A percentile compares a stretch with the other conserved stretches of the same genome.
Conservation (phyloP, 2,329 filamentous ascomycete species). For the Graphiopsis chlorocephala region DNA sequence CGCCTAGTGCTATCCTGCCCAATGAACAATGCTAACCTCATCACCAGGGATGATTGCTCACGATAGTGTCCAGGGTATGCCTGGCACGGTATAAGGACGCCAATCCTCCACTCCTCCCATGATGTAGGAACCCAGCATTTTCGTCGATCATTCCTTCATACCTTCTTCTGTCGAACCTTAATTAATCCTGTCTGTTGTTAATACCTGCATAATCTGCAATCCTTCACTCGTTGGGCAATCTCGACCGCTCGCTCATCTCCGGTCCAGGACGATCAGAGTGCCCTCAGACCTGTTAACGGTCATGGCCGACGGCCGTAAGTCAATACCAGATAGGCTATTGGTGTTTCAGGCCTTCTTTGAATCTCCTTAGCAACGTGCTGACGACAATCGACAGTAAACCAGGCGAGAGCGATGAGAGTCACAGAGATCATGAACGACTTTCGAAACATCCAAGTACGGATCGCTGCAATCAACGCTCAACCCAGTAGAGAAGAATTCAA, state of each 20-base stretch:
- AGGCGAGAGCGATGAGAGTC: constrained; percentile 61
- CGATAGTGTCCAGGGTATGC: constrained; percentile 1
- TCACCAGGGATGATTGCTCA: neutral
- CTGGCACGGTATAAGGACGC: constrained; percentile 6
- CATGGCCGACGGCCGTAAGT: constrained; percentile 15
- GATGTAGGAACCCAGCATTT: neutral
- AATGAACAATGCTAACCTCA: neutral
- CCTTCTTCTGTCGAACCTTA: neutral
- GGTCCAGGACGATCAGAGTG: neutral
- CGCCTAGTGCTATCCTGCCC: neutral
- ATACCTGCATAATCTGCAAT: neutral
- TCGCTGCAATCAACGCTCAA: constrained; percentile 52
- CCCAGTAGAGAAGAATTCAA: constrained; percentile 55
- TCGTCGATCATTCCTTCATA: constrained; percentile 14
- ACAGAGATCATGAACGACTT: constrained; percentile 65
- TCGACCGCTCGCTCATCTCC: neutral
- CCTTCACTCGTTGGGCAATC: neutral
- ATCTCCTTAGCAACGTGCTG: neutral
- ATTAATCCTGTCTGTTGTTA: neutral
- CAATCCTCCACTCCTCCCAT: neutral
- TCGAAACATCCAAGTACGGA: constrained; percentile 58
- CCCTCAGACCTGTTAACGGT: neutral
- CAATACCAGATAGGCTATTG: neutral
- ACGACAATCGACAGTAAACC: constrained; percentile 51
- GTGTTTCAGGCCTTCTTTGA: neutral